These are phyloP conservation scores for Neopestalotiopsis clavispora DNA, from an alignment of 2,329 filamentous ascomycete genomes.

Conservation along the genomic window DNA sequence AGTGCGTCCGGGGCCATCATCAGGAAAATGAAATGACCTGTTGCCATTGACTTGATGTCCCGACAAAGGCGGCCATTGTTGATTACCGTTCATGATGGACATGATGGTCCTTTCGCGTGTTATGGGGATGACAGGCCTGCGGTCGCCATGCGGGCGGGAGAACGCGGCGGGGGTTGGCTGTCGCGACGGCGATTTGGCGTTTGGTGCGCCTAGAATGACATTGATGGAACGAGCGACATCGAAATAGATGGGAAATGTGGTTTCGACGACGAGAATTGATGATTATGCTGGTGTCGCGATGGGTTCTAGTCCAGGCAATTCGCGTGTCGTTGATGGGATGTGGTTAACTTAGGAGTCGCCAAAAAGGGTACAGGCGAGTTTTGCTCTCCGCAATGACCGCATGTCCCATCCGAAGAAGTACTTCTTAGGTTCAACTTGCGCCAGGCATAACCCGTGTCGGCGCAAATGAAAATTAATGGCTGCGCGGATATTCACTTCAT, in stretches of 20 bases:
- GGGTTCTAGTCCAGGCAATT: conserved; percentile 52
- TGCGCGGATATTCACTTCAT: not conserved
- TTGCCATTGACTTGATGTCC: conserved; percentile 52
- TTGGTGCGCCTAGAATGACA: conserved; percentile 53
- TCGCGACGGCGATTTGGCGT: conserved; percentile 53
- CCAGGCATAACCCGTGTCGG: not conserved
- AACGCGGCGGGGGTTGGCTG: conserved; percentile 50
- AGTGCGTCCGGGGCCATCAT: conserved; percentile 61
- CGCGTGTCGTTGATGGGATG: conserved; percentile 52
- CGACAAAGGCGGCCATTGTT: conserved; percentile 66
- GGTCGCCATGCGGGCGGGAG: conserved; percentile 62
- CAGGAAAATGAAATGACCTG: conserved; percentile 60
- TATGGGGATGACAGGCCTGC: conserved; percentile 51
- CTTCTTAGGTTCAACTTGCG: not conserved
- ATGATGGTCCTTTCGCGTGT: conserved; percentile 59
- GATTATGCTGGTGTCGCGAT: conserved; percentile 54
- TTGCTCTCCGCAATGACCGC: conserved; percentile 18
- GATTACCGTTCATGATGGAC: conserved; percentile 71
- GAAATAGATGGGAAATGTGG: conserved; percentile 51
- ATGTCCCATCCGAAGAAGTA: conserved; percentile 7
- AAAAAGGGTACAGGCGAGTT: conserved; percentile 20
- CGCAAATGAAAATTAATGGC: not conserved
- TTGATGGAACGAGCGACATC: conserved; percentile 55
- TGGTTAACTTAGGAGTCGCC: conserved; percentile 21
- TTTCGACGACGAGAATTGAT: conserved; percentile 45